A percentile compares a stretch with the other conserved stretches of the same genome.
These are phyloP conservation scores for Hibiscus trionum DNA, from an alignment of 345 rosid genomes.

Conservation along the genomic window DNA sequence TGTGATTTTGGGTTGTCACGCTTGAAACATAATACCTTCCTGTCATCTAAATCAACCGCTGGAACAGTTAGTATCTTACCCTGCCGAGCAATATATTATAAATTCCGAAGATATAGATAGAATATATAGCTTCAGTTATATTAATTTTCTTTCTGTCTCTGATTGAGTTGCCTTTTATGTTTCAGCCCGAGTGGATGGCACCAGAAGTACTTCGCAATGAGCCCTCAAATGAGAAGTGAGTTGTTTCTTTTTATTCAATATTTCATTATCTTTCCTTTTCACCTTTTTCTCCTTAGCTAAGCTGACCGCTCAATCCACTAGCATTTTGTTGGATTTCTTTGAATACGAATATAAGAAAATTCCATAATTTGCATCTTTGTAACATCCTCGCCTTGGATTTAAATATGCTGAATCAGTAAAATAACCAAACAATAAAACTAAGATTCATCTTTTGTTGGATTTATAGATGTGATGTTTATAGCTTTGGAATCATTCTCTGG, in stretches of 20 bases:
- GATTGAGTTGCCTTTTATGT: slow-evolving; percentile 25
- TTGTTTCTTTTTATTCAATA: slow-evolving; percentile 11
- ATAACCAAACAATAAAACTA: neutral
- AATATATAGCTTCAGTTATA: slow-evolving; percentile 6
- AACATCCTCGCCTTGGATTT: neutral
- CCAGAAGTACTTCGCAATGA: slow-evolving; percentile 97
- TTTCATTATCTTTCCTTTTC: neutral
- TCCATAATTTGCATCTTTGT: neutral
- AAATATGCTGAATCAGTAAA: neutral
- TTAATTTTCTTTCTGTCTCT: slow-evolving; percentile 14
- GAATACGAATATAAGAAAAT: neutral
- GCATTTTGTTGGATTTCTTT: slow-evolving; percentile 5
- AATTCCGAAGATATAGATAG: neutral
- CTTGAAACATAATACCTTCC: slow-evolving; percentile 89
- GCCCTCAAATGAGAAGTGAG: slow-evolving; percentile 95
- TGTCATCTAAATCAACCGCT: slow-evolving; percentile 99
- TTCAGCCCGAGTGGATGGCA: slow-evolving; percentile 99
- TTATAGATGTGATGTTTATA: slow-evolving; percentile 89
- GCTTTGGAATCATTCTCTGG: slow-evolving; percentile 97
- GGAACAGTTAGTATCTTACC: slow-evolving; percentile 66
- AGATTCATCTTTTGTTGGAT: slow-evolving; percentile 13
- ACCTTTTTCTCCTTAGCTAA: neutral
- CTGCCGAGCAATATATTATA: neutral
- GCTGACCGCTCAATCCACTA: neutral
- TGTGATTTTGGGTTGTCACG: slow-evolving; percentile 97